A percentile compares a stretch with the other conserved stretches of the same genome.
These are phyloP conservation scores for Entophlyctis helioformis DNA, from an alignment of 192 early-diverging fungal species.

Conservation along the genomic window DNA sequence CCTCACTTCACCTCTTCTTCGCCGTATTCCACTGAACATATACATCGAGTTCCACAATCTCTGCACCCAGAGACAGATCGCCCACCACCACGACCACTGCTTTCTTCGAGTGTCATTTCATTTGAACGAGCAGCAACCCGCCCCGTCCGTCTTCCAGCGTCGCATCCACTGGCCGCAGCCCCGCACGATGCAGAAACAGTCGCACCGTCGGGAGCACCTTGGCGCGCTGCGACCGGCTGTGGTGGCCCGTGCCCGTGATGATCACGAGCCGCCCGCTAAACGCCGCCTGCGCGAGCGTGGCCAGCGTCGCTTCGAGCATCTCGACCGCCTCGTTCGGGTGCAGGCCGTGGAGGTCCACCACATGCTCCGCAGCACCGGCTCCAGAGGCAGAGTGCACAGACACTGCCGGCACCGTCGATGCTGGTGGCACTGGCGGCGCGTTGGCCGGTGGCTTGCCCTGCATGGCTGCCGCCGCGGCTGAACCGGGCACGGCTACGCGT, in stretches of 20 bases:
- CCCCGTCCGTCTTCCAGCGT: conserved; percentile 27
- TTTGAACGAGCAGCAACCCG: conserved; percentile 25
- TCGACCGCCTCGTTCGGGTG: conserved; percentile 34
- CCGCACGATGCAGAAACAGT: conserved; percentile 10
- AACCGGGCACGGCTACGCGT: no score
- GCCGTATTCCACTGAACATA: no score
- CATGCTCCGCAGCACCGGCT: conserved; percentile 1
- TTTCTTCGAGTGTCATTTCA: conserved; percentile 11
- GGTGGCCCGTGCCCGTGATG: conserved; percentile 39
- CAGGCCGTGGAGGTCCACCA: conserved; percentile 38
- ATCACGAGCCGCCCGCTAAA: conserved; percentile 19
- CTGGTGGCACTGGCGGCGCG: no score
- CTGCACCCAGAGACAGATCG: no score
- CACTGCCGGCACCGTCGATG: no score
- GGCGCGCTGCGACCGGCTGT: conserved; percentile 15
- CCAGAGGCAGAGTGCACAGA: no score
- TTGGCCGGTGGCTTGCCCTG: no score
- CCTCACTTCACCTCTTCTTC: no score
- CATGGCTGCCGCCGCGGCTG: no score
- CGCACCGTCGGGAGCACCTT: conserved; percentile 30
- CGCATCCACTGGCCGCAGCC: conserved; percentile 16
- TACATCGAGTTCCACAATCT: no score
- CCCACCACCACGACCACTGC: no score
- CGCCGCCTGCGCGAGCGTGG: conserved; percentile 8
- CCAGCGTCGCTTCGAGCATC: conserved; percentile 14